A percentile compares a stretch with the other conserved stretches of the same genome.
phyloP scores from a whole-genome alignment of 805 yeast species.

The Sungouiozyma ichnusensis region DNA sequence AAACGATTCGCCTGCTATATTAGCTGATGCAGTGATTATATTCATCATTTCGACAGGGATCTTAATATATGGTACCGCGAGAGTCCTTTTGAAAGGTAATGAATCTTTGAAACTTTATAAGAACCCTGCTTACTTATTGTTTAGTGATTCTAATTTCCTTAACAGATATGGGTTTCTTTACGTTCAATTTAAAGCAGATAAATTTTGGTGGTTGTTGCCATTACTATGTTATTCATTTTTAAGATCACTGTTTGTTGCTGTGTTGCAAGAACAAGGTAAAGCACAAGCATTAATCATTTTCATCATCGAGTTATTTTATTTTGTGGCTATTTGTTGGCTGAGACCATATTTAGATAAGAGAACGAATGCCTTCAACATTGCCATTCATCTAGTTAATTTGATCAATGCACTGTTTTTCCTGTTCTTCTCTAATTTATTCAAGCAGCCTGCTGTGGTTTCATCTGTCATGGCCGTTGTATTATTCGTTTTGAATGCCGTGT shows the following conservation, averaged over 20 bases:
- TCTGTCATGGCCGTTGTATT: constrained; percentile 87
- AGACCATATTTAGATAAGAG: constrained; percentile 92
- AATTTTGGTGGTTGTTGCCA: constrained; percentile 71
- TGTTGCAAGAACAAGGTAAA: constrained; percentile 71
- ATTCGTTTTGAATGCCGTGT: constrained; percentile 80
- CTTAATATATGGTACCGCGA: constrained; percentile 59
- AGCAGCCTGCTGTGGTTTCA: constrained; percentile 78
- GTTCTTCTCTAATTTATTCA: constrained; percentile 78
- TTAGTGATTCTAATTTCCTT: constrained; percentile 69
- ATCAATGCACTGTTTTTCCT: constrained; percentile 78
- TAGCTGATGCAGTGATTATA: constrained; percentile 69
- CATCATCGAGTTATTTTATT: constrained; percentile 62
- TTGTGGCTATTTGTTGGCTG: constrained; percentile 51
- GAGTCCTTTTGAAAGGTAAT: constrained; percentile 67
- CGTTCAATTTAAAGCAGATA: constrained; percentile 80
- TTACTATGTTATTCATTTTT: constrained; percentile 54
- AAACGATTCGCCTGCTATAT: constrained; percentile 72
- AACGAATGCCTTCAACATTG: constrained; percentile 87
- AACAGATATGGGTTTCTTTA: constrained; percentile 89
- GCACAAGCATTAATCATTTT: constrained; percentile 72
- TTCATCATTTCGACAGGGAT: constrained; percentile 48
- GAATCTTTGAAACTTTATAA: constrained; percentile 62
- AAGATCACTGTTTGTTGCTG: constrained; percentile 77
- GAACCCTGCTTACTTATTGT: constrained; percentile 86
- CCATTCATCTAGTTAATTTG: constrained; percentile 68